Evolutionary conservation across 1,139 yeast genomes (phyloP).

Genomic region (Pichia sp.): DNA sequence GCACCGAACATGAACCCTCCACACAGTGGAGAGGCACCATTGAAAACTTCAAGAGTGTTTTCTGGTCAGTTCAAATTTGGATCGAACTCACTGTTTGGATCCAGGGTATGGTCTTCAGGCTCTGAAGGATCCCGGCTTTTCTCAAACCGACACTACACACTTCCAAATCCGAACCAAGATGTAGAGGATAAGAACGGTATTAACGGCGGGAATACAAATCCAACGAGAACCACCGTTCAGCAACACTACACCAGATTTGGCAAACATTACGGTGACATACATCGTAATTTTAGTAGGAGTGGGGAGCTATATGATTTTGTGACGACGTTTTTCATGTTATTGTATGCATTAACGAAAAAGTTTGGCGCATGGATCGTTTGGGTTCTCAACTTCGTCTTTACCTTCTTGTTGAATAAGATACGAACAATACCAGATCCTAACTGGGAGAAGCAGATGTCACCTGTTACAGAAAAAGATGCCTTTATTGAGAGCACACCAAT

Average conservation of each 20-base stretch:
- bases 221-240: too few relatives aligned
- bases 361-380: constrained; percentile 26
- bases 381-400: constrained; percentile 13
- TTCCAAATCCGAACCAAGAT: too few relatives aligned
- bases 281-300: too few relatives aligned
- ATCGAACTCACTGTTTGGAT: constrained; percentile 8
- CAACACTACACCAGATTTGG: too few relatives aligned
- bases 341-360: too few relatives aligned
- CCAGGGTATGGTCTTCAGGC: constrained; percentile 7
- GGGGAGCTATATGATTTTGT: too few relatives aligned
- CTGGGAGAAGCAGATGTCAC: neutral
- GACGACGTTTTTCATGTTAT: too few relatives aligned
- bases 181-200: too few relatives aligned
- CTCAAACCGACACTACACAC: constrained; percentile 23
- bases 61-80: neutral
- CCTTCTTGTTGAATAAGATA: constrained; percentile 12
- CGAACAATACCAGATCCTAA: constrained; percentile 23
- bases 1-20: neutral
- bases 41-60: too few relatives aligned
- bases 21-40: neutral
- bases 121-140: constrained; percentile 8
- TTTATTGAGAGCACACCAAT: constrained; percentile 18
- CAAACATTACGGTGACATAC: too few relatives aligned
- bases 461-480: neutral
- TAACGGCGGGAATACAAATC: too few relatives aligned